Conservation (phyloP, 2,329 filamentous ascomycete species). For the Thermomyces lanuginosus region DNA sequence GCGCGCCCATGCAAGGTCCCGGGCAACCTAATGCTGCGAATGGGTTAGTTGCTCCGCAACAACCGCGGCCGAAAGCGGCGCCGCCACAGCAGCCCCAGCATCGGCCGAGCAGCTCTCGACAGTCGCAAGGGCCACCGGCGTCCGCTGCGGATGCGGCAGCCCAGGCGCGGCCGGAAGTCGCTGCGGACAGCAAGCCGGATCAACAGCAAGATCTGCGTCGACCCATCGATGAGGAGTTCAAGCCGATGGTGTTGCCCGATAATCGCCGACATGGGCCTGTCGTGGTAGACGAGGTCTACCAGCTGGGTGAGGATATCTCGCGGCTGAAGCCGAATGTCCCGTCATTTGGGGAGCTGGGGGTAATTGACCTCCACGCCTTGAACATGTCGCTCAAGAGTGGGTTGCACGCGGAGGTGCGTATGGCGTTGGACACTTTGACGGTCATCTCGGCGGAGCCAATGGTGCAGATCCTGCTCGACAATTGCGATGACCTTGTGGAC, state of each 20-base stretch:
- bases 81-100: conserved; percentile 9
- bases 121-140: conserved; percentile 17
- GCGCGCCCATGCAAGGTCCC: conserved; percentile 15
- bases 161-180: conserved; percentile 15
- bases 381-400: conserved; percentile 82
- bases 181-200: too few species aligned
- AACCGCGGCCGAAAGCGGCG: conserved; percentile 19
- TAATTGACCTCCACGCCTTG: conserved; percentile 78
- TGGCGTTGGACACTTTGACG: conserved; percentile 72
- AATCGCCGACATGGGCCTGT: conserved; percentile 55
- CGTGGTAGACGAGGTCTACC: conserved; percentile 47
- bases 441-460: conserved; percentile 50
- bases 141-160: conserved; percentile 15
- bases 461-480: conserved; percentile 50
- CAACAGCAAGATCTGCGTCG: conserved; percentile 16
- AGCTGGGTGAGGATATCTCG: conserved; percentile 50
- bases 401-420: conserved; percentile 72
- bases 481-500: conserved; percentile 78
- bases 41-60: conserved; percentile 24
- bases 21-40: conserved; percentile 19
- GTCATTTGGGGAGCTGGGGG: conserved; percentile 57
- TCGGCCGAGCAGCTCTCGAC: conserved; percentile 17
- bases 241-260: conserved; percentile 30
- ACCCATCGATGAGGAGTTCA: conserved; percentile 30
- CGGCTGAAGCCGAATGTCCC: conserved; percentile 60